Evolutionary conservation across 768 basidiomycete species (phyloP).

Genomic region (Pleurotus djamor): DNA sequence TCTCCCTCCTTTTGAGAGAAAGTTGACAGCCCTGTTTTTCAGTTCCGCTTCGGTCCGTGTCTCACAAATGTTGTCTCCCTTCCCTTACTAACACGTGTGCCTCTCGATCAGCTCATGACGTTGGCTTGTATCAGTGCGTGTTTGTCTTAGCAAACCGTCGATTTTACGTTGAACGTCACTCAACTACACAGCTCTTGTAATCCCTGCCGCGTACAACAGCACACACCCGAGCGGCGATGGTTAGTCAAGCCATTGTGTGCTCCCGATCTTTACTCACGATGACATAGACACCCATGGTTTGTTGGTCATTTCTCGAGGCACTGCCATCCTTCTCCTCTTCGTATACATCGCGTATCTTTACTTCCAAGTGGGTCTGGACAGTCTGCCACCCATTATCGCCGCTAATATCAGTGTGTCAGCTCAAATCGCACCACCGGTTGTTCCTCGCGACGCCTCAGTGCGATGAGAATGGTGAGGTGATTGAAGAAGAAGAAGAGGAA

Average conservation of each 20-base stretch:
- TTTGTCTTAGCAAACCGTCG: too few relatives aligned
- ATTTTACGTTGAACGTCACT: neutral
- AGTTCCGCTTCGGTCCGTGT: neutral
- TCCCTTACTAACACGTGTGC: slow-evolving; percentile 4
- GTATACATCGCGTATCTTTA: slow-evolving; percentile 75
- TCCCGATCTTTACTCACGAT: neutral
- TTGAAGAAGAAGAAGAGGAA: slow-evolving; percentile 32
- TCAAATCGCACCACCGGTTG: slow-evolving; percentile 68
- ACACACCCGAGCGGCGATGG: slow-evolving; percentile 23
- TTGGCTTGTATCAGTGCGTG: slow-evolving; percentile 79
- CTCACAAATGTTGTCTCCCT: neutral
- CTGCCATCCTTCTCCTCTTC: slow-evolving; percentile 68
- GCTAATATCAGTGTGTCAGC: slow-evolving; percentile 31
- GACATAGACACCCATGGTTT: slow-evolving; percentile 42
- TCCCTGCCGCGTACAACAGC: slow-evolving; percentile 83
- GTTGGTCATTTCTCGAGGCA: slow-evolving; percentile 76
- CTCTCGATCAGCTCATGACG: slow-evolving; percentile 60
- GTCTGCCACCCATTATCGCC: neutral
- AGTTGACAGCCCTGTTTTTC: neutral
- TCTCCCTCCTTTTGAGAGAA: neutral
- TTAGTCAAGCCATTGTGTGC: neutral
- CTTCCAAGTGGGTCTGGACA: slow-evolving; percentile 58
- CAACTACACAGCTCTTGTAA: slow-evolving; percentile 64
- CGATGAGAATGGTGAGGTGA: slow-evolving; percentile 10
- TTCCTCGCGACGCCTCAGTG: slow-evolving; percentile 32